A percentile compares a stretch with the other conserved stretches of the same genome.
These are phyloP conservation scores for Kalanchoe fedtschenkoi DNA, from an alignment of 164 flowering plant species.

Conservation along the genomic window DNA sequence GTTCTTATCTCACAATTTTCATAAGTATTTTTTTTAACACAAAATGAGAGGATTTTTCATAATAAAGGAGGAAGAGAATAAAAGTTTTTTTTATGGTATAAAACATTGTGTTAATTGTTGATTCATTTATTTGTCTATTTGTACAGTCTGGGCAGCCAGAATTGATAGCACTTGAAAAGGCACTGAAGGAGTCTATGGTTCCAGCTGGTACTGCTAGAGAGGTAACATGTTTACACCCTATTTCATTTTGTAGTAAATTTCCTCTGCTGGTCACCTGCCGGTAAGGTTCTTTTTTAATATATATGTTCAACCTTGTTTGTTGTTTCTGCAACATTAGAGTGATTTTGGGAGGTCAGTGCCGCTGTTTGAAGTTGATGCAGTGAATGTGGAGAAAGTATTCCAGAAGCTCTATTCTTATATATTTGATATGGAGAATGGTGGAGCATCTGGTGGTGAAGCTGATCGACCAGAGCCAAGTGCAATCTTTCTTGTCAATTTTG, in stretches of 20 bases:
- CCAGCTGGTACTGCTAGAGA: slow-evolving; percentile 84
- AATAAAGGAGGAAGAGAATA: no score
- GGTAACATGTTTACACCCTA: slow-evolving; percentile 26
- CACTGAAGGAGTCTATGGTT: slow-evolving; percentile 75
- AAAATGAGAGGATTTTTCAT: no score
- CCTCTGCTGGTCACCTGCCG: not conserved
- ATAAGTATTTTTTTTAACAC: not conserved
- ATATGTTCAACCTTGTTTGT: not conserved
- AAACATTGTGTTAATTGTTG: not conserved
- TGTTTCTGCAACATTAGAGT: slow-evolving; percentile 27
- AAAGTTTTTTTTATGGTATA: not conserved
- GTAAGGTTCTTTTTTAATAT: not conserved
- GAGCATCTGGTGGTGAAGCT: slow-evolving; percentile 29
- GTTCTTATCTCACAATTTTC: not conserved
- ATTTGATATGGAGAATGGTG: slow-evolving; percentile 49
- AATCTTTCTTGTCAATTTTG: slow-evolving; percentile 86
- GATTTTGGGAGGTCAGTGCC: slow-evolving; percentile 90
- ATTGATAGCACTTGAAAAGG: slow-evolving; percentile 76
- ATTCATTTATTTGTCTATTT: not conserved
- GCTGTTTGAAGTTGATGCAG: slow-evolving; percentile 80
- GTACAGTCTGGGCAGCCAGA: slow-evolving; percentile 81
- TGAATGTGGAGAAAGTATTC: slow-evolving; percentile 71
- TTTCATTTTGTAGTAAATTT: not conserved
- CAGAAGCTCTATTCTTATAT: slow-evolving; percentile 64
- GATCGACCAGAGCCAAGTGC: slow-evolving; percentile 72